Evolutionary conservation across 257 asterid genomes (phyloP), one percentile per base, ranked within the genome.

Genomic region (Cruciata laevipes): DNA sequence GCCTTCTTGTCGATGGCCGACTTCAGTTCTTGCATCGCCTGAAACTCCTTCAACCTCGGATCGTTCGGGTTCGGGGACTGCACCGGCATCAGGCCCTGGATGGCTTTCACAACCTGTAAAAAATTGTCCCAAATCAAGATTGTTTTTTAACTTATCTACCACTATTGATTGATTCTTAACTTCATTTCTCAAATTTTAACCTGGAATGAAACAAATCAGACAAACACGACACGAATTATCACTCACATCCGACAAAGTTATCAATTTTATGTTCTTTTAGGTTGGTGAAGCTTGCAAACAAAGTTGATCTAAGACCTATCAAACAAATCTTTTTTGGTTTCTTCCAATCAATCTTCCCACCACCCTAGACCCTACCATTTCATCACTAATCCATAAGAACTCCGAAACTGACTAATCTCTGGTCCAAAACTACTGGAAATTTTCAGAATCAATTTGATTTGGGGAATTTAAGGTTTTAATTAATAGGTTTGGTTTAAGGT

Each of bases 41-140:
- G 72, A 52, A 92, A 73, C 69, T 91, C 95, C 73, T 76, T 74
- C 67, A 69, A 57, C 63, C 76, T 81, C 42, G 87, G 84, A 70
- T 87, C 93, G 3, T 53, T 76, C 0, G 75, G 74, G 51, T 72
- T 59, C n/a, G 79, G 65, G 61, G 69, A 57, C 16, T 83, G 76
- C n/a, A 61, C 61, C 7, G 88, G 87, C 53, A 89, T 79, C 77
- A 92, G 75, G 74, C 87, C 83, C 73, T 76, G 83, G 63, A 92
- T 82, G 75, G 95, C 92, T 82, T 89, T 87, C 85, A 89, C 84
- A 65, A 92, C 93, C 98, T 92, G 96, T 77, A 80, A 81, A 88
- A 83, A 70, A 58, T 63, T 71, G 67, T n/a, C 55, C 55, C 33
- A 42, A 70, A 42, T 38, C 20, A 42, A 40, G 1, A 40, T 32